Evolutionary conservation across 2,329 filamentous ascomycete genomes (phyloP), one percentile per base, ranked within the genome.

Genomic region (Phaeosphaeria sp.): DNA sequence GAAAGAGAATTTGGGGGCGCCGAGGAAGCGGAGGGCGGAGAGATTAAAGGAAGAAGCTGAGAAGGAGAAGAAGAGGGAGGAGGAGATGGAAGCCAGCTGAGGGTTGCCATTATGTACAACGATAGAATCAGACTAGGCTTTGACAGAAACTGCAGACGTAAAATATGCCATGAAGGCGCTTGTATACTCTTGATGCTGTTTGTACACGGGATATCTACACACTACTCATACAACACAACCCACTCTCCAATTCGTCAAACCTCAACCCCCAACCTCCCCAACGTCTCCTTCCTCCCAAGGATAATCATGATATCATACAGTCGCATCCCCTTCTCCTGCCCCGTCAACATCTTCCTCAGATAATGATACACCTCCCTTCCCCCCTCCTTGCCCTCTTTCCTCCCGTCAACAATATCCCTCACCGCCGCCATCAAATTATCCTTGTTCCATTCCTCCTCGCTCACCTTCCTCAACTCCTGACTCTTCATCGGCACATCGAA

Each of bases 231-330:
- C 9, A 20, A 11, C 27, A 36, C 21, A 49, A n/a, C 11, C 6
- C 20, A 17, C n/a, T 17, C n/a, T 30, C n/a, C n/a, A 17, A 1
- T 17, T 39, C 33, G 25, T 24, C 27, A 51, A 20, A 45, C 30
- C 15, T 67, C 59, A 20, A 67, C 55, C 8, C 66, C 72, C 54
- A 77, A 42, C 43, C 75, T 69, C 20, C 55, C 61, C 53, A 76
- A 59, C 25, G 62, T 69, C 63, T 77, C 75, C 18, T 63, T 52
- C 47, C 72, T 47, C 1, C 75, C 74, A 45, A 78, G 44, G 2
- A 77, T 67, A 17, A 69, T 36, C 69, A 78, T 74, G 15, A 76
- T 56, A 46, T 77, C 74, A 42, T 70, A 74, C n/a, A 78, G 48
- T 33, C 73, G 52, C 54, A 76, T 74, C 0, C 76, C 76, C 44